Evolutionary conservation across 2,329 filamentous ascomycete species (phyloP).

Genomic region (Aspergillus ruber): DNA sequence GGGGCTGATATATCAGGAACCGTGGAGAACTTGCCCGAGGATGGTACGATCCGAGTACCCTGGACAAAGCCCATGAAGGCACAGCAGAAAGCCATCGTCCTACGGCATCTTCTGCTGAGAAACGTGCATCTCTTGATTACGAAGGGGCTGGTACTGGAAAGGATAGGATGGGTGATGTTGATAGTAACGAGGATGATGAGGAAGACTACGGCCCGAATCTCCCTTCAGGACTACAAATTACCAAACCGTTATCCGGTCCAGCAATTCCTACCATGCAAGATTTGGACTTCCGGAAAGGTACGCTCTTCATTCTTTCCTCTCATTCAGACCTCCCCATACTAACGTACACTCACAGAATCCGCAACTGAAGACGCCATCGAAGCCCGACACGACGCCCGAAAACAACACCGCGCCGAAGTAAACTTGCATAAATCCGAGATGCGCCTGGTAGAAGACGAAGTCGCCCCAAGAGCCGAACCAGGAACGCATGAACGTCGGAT

Average conservation of each 20-base stretch:
- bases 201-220: constrained; percentile 57
- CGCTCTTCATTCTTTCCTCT: background rate
- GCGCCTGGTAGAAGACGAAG: constrained; percentile 55
- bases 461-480: constrained; percentile 73
- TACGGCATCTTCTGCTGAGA: background rate
- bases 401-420: constrained; percentile 45
- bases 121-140: constrained; percentile 19
- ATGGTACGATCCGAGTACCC: constrained; percentile 83
- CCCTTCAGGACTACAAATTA: constrained; percentile 24
- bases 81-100: constrained; percentile 8
- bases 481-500: constrained; percentile 76
- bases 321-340: background rate
- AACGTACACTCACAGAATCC: constrained; percentile 17
- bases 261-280: constrained; percentile 68
- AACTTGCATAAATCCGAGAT: constrained; percentile 38
- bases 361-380: constrained; percentile 23
- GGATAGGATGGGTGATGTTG: constrained; percentile 7
- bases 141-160: constrained; percentile 5
- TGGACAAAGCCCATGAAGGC: constrained; percentile 45
- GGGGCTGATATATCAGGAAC: constrained; percentile 60
- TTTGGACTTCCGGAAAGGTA: constrained; percentile 48
- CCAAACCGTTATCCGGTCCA: constrained; percentile 40
- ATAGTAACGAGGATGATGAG: constrained; percentile 40
- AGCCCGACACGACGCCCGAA: constrained; percentile 20
- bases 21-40: constrained; percentile 75